Evolutionary conservation across 1,284 basidiomycete species (phyloP), one percentile per base, ranked within the genome.

Genomic region (Taiwanofungus camphoratus): DNA sequence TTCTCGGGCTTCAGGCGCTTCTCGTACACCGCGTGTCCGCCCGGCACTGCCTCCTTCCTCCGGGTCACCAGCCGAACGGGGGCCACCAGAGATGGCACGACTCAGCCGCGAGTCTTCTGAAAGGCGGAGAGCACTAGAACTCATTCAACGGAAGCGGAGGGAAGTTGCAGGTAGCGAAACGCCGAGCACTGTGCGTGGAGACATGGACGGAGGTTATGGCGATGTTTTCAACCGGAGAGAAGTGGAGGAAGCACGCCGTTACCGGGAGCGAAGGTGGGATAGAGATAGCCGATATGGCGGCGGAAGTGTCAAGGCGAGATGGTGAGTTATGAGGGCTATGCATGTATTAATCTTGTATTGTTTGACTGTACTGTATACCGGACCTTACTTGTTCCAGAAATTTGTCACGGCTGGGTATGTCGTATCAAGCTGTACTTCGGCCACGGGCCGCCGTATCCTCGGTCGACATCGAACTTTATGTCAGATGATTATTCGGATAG

Each of bases 171-270:
- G 78, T 2, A 79, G 73, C 50, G 74, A 74, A 51, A 87, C 86
- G 2, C 83, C 86, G 1, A 83, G 76, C 48, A 85, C 79, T 0
- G 76, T 82, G 3, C 69, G 70, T 36, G 81, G 78, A 4, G 76
- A 68, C 3, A 62, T 60, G 41, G 64, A 69, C 8, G 63, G 64
- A 5, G 76, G 74, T 2, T 88, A 88, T 48, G 70, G 73, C 1
- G 84, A 90, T 52, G 69, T 83, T 39, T 90, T 76, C 57, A 88
- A 90, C 57, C 69, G 71, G 43, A 59, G 62, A 33, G 86, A 82
- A 44, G 83, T 87, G 0, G 76, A 82, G 51, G 85, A 80, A 45
- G 87, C 86, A 2, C 79, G 81, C 54, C 66, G 48, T 12, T 15
- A 52, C 18, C 33, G 55, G 21, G 56, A 54, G 18, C 21, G 51